Evolutionary conservation across 495 filamentous ascomycete species (phyloP), one percentile per base, ranked within the genome.

Genomic region (Trypethelium eluteriae): DNA sequence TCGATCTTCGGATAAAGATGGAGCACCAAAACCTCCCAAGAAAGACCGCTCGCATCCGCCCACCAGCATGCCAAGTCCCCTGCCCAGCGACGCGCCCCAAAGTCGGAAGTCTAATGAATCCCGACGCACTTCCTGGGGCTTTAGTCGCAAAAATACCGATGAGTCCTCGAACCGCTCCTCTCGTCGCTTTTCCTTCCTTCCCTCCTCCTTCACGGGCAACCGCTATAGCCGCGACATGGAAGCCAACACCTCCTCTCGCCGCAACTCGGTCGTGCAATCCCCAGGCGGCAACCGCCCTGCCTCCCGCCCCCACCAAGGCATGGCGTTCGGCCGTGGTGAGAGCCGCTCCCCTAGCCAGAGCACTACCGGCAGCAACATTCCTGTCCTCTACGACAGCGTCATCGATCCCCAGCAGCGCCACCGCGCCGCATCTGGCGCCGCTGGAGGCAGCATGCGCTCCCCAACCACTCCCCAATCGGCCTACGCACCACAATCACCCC

Each of bases 41-140:
- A 77, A 70, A 2, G 66, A 71, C 39, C 50, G 68, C 16, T 67
- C 39, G 3, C 73, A 75, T 62, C 74, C 74, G 14, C 74, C 74
- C 2, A 65, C 68, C 34, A 75, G 72, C 68, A 75, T 75, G 74
- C 49, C 70, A 61, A 68, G 74, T 71, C 70, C 66, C 70, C 64
- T 93, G 88, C 73, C 91, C 89, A 93, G 93, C 91, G 90, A 84
- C 85, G 68, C 84, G 82, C 57, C 81, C 84, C 9, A 78, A 79
- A 83, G 88, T 7, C 83, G 93, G 53, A 81, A 83, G 46, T 96
- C 91, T 3, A 88, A 89, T 75, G 93, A 96, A 71, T 95, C 89
- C 4, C 86, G 90, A 35, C 91, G 91, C 0, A 87, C 88, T 64
- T 90, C 89, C 36, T 84, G 92, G 68, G 85, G 85, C 5, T 85